Base-by-base conservation (phyloP, 208 protist species). In the Angomonas deanei region DNA sequence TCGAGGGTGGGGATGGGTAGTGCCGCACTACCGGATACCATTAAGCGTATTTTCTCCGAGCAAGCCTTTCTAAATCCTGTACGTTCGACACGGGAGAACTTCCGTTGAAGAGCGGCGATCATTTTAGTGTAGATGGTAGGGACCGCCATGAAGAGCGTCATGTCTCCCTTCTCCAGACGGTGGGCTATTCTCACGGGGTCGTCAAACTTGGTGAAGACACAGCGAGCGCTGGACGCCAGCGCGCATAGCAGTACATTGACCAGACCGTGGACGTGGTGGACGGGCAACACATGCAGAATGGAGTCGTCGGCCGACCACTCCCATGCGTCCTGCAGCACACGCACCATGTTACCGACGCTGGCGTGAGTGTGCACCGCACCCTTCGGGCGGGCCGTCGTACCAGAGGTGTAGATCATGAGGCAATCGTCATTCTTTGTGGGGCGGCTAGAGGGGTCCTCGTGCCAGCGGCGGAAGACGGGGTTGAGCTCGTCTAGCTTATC, bases 181-280 rank as follows among this genome's bases (percentile, higher is more conserved):
- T 52, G 67, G 1, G 83, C 84, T 17, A 90, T 79, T 24, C 80
- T 76, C 54, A 68, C 72, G 11, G 84, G 73, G 39, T 88, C 72
- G 78, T 92, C 86, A 48, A 91, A 90, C 61, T 76, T 76, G 21
- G 78, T 91, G 23, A 92, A 78, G 34, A 93, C 72, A 64, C 92
- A 86, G 2, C 72, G 70, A n/a, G 95, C 97, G 33, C 91, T 82
- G 11, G 78, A 83, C 10, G 76, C 86, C 0, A 98, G 64, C 1
- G 91, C 66, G 64, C 93, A 98, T 21, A 87, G 65, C 8, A 98
- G 53, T 3, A 94, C 64, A 68, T 98, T 98, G 19, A 98, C 85
- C 21, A 99, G 76, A 6, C 97, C 97, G 72, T 99, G 97, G 5
- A 99, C 84, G 76, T 99, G 97, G 61, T 99, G 96, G 31, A 98